Base-by-base conservation (phyloP, 106 monocot species). In the Narthecium ossifragum region DNA sequence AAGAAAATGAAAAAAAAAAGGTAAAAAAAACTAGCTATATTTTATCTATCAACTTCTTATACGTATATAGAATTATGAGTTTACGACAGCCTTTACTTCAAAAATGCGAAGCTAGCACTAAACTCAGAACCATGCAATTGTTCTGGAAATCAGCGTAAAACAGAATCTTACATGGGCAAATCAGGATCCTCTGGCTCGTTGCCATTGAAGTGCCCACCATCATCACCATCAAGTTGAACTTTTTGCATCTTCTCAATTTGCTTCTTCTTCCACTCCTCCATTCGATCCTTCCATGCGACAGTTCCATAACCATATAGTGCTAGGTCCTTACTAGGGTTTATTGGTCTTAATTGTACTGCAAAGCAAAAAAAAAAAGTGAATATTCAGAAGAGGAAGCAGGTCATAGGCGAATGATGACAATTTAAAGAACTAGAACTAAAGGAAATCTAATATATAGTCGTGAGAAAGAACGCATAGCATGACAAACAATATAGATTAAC, bases 281-380 rank as follows among this genome's bases (percentile, higher is more conserved):
- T 39, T 32, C 68, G 48, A 60, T 78, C 73, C 60, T 78, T 90
- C 90, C 90, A 85, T 32, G 81, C 75, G 55, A 90, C 75, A 40
- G 69, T 81, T 67, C 90, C 90, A 65, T 90, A 85, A 29, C 90
- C 90, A 70, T 90, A 90, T 21, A 78, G 12, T 36, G 75, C 59
- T 69, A 85, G 31, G 62, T 85, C 85, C 61, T 78, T 85, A 8
- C 75, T 62, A 46, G 85, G 85, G 53, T 80, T 81, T 39, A 85
- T 81, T 15, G 75, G 61, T 73, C 85, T 78, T 17, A 64, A 47
- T 70, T 70, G 69, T 48, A 59, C 84, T 90, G 53, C 48, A 48
- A 53, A 55, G 47, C 15, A 59, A 55, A 8, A 57, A 47, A 15
- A 20, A 46, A 15, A 21, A 61, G 23, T n/a, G 5, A 32, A n/a